Base-by-base conservation (phyloP, 805 yeast genomes). In the Pichia membranifaciens region DNA sequence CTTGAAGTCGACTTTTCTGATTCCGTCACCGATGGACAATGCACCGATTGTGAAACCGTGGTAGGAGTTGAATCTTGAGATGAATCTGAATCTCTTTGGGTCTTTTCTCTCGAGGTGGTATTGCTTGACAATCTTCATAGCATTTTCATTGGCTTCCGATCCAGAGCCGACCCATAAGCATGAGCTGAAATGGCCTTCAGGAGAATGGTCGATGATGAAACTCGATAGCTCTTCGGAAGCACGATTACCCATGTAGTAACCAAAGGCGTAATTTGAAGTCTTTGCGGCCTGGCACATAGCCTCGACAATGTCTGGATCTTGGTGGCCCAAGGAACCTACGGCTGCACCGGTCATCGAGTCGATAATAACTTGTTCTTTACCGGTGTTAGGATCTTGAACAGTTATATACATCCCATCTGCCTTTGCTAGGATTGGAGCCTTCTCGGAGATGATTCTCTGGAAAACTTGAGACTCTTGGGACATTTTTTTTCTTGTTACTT, bases 91-190 rank as follows among this genome's bases (percentile, higher is more conserved):
- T 54, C 75, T 69, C 34, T 66, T 59, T 10, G 64, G 59, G 49
- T 70, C 71, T 38, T 72, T 72, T 29, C 60, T 67, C 56, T 74
- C 78, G 35, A 67, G 56, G 48, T 63, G 69, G 53, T 73, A 72
- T 59, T 73, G 78, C 53, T 68, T 62, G 34, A 85, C 84, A 57
- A 84, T 81, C 60, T 84, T 84, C 54, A 84, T 61, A 2, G 89
- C 89, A 31, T 87, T 87, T 61, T 84, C 91, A 57, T 83, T 84
- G 37, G 90, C 86, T 63, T 84, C 91, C 18, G 89, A 74, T 44
- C 95, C 95, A 2, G 87, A 78, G 55, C 83, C 83, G 53, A 79
- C 75, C 51, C 86, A 66, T 41, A 70, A 50, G 13, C 72, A 75
- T 22, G 72, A 64, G 3, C 62, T 53, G 50, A 70, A 71, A 8